These are phyloP conservation scores for Maudiozyma barnettii DNA, from an alignment of 805 yeast species.

Conservation along the genomic window DNA sequence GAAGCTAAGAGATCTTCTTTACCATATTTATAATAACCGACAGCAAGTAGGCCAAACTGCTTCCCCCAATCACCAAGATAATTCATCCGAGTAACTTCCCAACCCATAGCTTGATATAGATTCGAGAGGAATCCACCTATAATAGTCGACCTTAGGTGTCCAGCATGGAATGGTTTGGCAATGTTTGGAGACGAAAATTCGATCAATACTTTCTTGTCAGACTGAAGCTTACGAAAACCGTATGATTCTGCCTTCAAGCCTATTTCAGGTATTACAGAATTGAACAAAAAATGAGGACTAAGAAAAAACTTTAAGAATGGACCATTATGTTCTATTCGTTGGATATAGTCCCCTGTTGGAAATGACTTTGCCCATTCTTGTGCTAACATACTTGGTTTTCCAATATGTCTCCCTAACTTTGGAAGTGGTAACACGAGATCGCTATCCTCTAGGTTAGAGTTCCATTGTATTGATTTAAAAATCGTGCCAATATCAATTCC, in stretches of 20 bases:
- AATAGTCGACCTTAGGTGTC: constrained; percentile 92
- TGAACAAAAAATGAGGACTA: constrained; percentile 52
- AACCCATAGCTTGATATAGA: constrained; percentile 81
- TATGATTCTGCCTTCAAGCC: constrained; percentile 48
- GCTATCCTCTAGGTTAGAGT: constrained; percentile 78
- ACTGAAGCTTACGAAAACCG: constrained; percentile 70
- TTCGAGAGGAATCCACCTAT: constrained; percentile 92
- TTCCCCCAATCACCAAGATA: constrained; percentile 99
- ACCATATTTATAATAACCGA: constrained; percentile 83
- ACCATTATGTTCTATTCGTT: constrained; percentile 71
- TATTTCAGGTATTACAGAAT: constrained; percentile 60
- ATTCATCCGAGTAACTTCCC: constrained; percentile 82
- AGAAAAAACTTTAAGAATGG: constrained; percentile 86
- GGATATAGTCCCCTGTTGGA: constrained; percentile 58
- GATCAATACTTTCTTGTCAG: constrained; percentile 58
- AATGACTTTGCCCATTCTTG: constrained; percentile 68
- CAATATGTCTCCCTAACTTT: constrained; percentile 75
- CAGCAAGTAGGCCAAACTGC: constrained; percentile 91
- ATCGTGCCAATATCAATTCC: constrained; percentile 62
- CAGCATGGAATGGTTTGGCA: constrained; percentile 99
- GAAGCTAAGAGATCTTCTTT: constrained; percentile 52
- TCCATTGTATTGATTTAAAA: constrained; percentile 80
- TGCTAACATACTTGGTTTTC: constrained; percentile 64
- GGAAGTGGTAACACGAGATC: constrained; percentile 89
- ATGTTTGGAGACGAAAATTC: constrained; percentile 96